These are phyloP conservation scores for Cupressus sempervirens DNA, from an alignment of 75 land plant genomes.

Conservation along the genomic window DNA sequence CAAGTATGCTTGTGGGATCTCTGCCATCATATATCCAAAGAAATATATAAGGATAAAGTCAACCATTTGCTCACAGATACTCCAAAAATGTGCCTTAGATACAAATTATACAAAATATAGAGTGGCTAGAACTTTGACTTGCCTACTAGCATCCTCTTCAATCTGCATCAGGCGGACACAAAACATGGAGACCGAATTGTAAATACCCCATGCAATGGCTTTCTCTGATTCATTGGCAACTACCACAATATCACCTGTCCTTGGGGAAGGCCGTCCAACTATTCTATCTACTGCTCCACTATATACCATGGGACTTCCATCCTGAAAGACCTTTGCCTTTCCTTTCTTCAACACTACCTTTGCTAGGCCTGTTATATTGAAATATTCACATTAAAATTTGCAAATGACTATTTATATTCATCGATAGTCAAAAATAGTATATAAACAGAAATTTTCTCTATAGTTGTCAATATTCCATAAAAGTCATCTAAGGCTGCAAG, in stretches of 20 bases:
- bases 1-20: slow-evolving; percentile 64
- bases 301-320: slow-evolving; percentile 97
- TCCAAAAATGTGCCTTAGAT: background rate
- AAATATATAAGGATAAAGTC: background rate
- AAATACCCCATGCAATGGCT: slow-evolving; percentile 93
- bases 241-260: slow-evolving; percentile 82
- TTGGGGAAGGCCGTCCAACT: slow-evolving; percentile 85
- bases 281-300: slow-evolving; percentile 92
- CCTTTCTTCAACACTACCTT: slow-evolving; percentile 95
- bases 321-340: slow-evolving; percentile 70
- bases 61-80: background rate
- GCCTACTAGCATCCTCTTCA: slow-evolving; percentile 86
- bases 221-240: slow-evolving; percentile 86
- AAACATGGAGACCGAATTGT: slow-evolving; percentile 96
- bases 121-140: background rate
- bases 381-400: background rate
- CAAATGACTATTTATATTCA: background rate
- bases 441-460: background rate
- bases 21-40: slow-evolving; percentile 27
- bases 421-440: background rate
- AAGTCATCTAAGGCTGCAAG: background rate
- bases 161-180: slow-evolving; percentile 89
- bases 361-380: slow-evolving; percentile 45
- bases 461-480: background rate
- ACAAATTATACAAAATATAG: background rate